Evolutionary conservation across 768 basidiomycete species (phyloP).

Genomic region (Boletus rufocinnamomeus): DNA sequence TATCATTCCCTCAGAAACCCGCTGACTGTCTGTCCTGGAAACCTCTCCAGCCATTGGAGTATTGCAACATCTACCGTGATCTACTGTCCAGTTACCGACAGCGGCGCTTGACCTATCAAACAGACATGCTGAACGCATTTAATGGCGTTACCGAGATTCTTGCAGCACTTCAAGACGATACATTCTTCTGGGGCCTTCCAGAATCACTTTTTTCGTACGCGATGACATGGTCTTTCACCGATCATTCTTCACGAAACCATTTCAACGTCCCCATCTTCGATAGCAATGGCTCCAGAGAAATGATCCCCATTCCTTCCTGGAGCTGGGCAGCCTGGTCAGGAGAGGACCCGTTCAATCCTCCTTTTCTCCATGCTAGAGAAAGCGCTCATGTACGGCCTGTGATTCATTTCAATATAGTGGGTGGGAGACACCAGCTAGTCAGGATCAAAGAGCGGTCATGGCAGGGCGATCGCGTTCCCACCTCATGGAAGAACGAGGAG

Average conservation of each 20-base stretch:
- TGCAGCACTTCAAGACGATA: constrained; percentile 10
- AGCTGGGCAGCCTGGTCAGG: constrained; percentile 20
- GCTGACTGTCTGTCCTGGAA: not conserved
- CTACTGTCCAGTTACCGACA: constrained; percentile 12
- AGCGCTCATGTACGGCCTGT: not conserved
- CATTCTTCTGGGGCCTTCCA: constrained; percentile 19
- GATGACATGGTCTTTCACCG: constrained; percentile 10
- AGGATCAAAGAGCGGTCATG: constrained; percentile 1
- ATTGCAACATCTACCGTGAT: not conserved
- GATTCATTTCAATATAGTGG: constrained; percentile 11
- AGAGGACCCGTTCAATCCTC: not conserved
- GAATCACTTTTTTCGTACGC: constrained; percentile 17
- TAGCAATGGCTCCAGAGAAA: constrained; percentile 5
- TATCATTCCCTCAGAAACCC: not conserved
- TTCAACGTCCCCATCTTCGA: constrained; percentile 5
- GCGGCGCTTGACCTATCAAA: constrained; percentile 15
- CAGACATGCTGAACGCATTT: constrained; percentile 21
- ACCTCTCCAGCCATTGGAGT: not conserved
- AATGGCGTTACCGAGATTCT: constrained; percentile 17
- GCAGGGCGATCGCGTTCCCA: not conserved
- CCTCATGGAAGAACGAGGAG: not conserved
- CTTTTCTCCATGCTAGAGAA: not conserved
- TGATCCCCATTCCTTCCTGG: constrained; percentile 20
- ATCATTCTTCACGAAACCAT: not conserved
- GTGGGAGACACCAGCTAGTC: not conserved